Percentiles rank a stretch among this genome's conserved stretches.
Conservation (phyloP, 2,329 filamentous ascomycete species). For the Trichoderma oligosporum region DNA sequence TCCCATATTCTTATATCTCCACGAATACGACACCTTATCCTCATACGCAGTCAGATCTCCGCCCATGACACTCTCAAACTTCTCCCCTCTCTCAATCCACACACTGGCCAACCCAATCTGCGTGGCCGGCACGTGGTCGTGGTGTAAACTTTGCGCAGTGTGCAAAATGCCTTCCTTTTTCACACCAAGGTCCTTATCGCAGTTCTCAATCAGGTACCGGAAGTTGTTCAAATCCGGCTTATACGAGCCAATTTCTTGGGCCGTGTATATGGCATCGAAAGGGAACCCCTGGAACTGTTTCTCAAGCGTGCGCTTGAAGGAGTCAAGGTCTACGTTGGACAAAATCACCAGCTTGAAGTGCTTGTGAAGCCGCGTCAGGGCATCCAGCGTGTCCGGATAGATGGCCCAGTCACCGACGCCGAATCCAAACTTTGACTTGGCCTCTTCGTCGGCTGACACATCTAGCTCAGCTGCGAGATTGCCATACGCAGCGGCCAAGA, state of each 20-base stretch:
- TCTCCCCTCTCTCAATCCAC: slow-evolving; percentile 60
- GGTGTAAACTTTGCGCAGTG: slow-evolving; percentile 63
- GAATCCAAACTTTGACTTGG: slow-evolving; percentile 33
- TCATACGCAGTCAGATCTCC: slow-evolving; percentile 32
- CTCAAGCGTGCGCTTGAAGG: slow-evolving; percentile 27
- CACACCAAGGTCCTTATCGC: slow-evolving; percentile 52
- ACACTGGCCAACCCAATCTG: slow-evolving; percentile 56
- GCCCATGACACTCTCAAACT: slow-evolving; percentile 28
- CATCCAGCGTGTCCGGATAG: slow-evolving; percentile 55
- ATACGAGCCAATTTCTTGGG: slow-evolving; percentile 67
- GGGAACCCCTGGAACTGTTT: slow-evolving; percentile 44
- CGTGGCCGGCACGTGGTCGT: slow-evolving; percentile 65
- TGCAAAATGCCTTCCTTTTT: slow-evolving; percentile 55
- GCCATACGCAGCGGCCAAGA: slow-evolving; percentile 45
- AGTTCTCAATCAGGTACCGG: slow-evolving; percentile 56
- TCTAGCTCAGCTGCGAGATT: slow-evolving; percentile 31
- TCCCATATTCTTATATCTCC: slow-evolving; percentile 55
- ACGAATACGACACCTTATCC: slow-evolving; percentile 37
- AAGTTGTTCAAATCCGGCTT: slow-evolving; percentile 66
- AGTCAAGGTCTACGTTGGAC: slow-evolving; percentile 53
- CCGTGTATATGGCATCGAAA: slow-evolving; percentile 64
- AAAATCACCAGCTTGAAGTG: slow-evolving; percentile 58
- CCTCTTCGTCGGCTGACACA: slow-evolving; percentile 33
- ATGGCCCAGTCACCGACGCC: slow-evolving; percentile 52
- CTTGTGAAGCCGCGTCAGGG: slow-evolving; percentile 45